These are phyloP conservation scores for Linderniella brevidens DNA, from an alignment of 257 asterid species.

Conservation along the genomic window DNA sequence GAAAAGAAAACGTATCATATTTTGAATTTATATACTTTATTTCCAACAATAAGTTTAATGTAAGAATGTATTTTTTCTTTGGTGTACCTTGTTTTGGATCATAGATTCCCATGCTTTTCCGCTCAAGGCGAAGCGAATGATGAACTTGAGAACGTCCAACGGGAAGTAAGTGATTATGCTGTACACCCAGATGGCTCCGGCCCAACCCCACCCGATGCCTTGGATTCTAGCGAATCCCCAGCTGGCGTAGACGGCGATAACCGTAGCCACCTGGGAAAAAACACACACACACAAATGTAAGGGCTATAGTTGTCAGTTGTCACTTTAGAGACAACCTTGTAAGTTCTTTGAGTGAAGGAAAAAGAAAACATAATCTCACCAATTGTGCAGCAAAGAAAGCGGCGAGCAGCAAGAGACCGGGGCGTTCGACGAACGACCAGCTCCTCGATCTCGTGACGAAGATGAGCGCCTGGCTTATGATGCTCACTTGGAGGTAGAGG, in stretches of 20 bases:
- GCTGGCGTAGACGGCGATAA: slow-evolving; percentile 49
- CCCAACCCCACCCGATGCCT: slow-evolving; percentile 94
- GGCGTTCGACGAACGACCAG: slow-evolving; percentile 78
- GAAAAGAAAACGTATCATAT: too few species aligned
- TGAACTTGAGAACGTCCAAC: slow-evolving; percentile 66
- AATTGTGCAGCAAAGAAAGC: slow-evolving; percentile 69
- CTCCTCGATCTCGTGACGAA: slow-evolving; percentile 76
- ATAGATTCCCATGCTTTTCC: slow-evolving; percentile 73
- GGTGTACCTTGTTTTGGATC: slow-evolving; percentile 57
- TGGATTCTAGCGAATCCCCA: slow-evolving; percentile 66
- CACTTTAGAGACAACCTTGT: neutral
- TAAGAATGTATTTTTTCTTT: too few species aligned
- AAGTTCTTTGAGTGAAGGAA: neutral
- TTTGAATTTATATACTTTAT: too few species aligned
- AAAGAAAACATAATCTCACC: slow-evolving; percentile 17
- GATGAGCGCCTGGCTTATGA: slow-evolving; percentile 81
- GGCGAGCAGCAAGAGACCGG: slow-evolving; percentile 43
- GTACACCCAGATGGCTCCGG: slow-evolving; percentile 60
- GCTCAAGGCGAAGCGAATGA: slow-evolving; percentile 36
- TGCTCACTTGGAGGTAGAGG: slow-evolving; percentile 90
- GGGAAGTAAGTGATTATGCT: slow-evolving; percentile 63
- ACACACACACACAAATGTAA: neutral
- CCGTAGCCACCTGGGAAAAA: slow-evolving; percentile 37
- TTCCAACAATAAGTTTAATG: too few species aligned
- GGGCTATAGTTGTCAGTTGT: too few species aligned